Base-by-base conservation (phyloP, 495 filamentous ascomycete species). In the Penicillium desertorum region DNA sequence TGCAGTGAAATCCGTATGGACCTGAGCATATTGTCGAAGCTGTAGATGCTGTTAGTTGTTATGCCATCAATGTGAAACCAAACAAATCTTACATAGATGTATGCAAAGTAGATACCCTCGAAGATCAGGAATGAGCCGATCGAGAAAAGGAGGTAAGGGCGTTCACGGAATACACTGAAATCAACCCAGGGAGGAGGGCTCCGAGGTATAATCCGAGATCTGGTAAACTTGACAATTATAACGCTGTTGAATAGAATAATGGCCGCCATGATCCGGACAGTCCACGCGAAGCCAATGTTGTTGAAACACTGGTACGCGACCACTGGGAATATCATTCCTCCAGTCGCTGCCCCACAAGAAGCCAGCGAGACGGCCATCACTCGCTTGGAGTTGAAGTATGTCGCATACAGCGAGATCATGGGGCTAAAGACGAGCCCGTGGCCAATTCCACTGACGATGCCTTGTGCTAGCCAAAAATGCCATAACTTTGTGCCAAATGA, bases 381-480 rank as follows among this genome's bases (percentile, higher is more conserved):
- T 8, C 86, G 76, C 22, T 80, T 82, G 57, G 69, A 80, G 25
- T 63, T 71, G 61, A 95, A 95, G 62, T 92, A 91, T 12, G 86
- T 86, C 0, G 79, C 73, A 8, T 86, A 65, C 5, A 91, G 69
- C 1, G 83, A 77, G 29, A 88, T 59, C 2, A 77, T 68, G 3
- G 86, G 87, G 54, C 80, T 79, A 62, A 87, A 91, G 14, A 84
- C 62, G n/a, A 86, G 71, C 0, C 88, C 88, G 66, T 82, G 82
- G 0, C 85, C 87, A 34, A 91, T 54, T 4, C 88, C 89, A 44
- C 76, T 77, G 46, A 80, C 79, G 9, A 91, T 51, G 4, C 88
- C 90, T 61, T 93, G 90, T 0, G 89, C 75, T 0, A 94, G 77
- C 52, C 93, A 78, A 0, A 92, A 62, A 56, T 91, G 89, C 80